Base-by-base conservation (phyloP, 1,284 basidiomycete species). In the Chondrostereum purpureum region DNA sequence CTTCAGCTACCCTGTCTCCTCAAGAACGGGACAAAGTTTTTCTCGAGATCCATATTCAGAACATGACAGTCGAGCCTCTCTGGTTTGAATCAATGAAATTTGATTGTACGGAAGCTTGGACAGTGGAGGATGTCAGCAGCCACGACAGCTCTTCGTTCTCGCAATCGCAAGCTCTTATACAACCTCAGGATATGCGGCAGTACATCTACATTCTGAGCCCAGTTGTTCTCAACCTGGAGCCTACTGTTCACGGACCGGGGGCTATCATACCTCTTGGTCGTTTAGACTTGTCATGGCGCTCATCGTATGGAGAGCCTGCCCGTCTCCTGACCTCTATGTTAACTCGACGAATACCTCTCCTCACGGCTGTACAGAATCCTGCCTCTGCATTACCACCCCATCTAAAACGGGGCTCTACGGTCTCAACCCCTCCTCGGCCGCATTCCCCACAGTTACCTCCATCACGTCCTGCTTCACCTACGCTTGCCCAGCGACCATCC, bases 11-110 rank as follows among this genome's bases (percentile, higher is more conserved):
- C 3, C 66, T 90, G 11, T 74, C 77, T 5, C 63, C 72, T 2
- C 41, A 56, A 2, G 81, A 88, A 54, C 73, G 88, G 35, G 80
- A 87, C 41, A 88, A 89, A 50, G 73, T 92, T 17, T 92, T 91
- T 58, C 77, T 93, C 14, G 91, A 94, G 60, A 78, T 92, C 0
- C 86, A 92, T 55, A 82, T 92, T 22, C 90, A 93, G 59, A 94
- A 94, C 55, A 67, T 85, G 44, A 89, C 88, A 0, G 75, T 76
- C 44, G 82, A 85, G 13, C 75, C 83, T 0, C 77, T 93, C 64
- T 78, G 77, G 65, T 86, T 94, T 46, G 83, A 88, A 51, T 71
- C 72, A 13, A 83, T 92, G 67, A 64, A 68, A 10, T 76, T 94
- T 44, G 85, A 91, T 52, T 76, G 82, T 38, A 75, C 78, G 1